Percentiles rank a stretch among this genome's conserved stretches.
Evolutionary conservation across 805 yeast species (phyloP).

Genomic region (Metschnikowia kofuensis): DNA sequence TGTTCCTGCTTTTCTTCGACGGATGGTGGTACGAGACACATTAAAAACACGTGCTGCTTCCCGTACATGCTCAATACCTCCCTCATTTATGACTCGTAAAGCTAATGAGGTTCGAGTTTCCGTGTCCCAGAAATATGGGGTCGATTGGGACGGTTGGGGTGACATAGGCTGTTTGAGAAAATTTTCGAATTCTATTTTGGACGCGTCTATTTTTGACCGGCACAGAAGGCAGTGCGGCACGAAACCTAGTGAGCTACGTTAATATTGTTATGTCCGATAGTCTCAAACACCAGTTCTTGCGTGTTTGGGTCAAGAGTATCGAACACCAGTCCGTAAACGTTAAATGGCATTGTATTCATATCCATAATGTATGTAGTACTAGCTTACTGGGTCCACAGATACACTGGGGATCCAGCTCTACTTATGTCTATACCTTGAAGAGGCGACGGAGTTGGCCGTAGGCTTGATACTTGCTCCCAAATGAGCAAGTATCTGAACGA

Average conservation of each 20-base stretch:
- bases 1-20: background rate
- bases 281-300: too few relatives aligned
- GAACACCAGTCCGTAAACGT: too few relatives aligned
- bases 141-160: background rate
- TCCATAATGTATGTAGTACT: too few relatives aligned
- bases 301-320: too few relatives aligned
- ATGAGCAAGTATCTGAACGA: too few relatives aligned
- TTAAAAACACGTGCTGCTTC: background rate
- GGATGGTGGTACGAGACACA: background rate
- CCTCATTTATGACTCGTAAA: background rate
- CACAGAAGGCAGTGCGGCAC: background rate
- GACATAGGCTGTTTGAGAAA: background rate
- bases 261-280: too few relatives aligned
- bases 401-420: too few relatives aligned
- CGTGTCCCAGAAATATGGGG: background rate
- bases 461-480: too few relatives aligned
- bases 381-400: too few relatives aligned
- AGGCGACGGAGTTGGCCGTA: too few relatives aligned
- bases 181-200: background rate
- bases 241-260: background rate
- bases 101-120: background rate
- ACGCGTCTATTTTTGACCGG: background rate
- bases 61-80: background rate
- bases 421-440: too few relatives aligned
- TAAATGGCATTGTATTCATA: too few relatives aligned